Evolutionary conservation across 2,329 filamentous ascomycete species (phyloP).

Genomic region (Pseudogymnoascus sp.): DNA sequence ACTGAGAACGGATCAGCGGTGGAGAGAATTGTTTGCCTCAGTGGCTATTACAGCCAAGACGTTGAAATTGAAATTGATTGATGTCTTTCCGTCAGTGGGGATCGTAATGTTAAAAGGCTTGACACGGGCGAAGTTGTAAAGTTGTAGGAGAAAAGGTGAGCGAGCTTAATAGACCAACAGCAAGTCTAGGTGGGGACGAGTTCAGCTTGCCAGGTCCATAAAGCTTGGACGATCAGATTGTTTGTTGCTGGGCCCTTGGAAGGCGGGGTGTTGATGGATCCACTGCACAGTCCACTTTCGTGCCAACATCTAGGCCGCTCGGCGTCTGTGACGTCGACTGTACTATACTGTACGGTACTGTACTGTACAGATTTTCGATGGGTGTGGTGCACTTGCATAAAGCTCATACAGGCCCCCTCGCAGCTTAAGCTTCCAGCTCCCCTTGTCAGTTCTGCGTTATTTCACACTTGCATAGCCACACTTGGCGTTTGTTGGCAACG

Average conservation of each 20-base stretch:
- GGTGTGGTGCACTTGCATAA: not conserved
- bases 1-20: not conserved
- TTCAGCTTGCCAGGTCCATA: not conserved
- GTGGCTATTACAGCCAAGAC: not conserved
- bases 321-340: not conserved
- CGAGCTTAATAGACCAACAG: not conserved
- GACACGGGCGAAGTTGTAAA: not conserved
- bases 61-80: not conserved
- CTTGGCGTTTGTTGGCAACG: not conserved
- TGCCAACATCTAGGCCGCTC: not conserved
- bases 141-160: not conserved
- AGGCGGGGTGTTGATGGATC: not conserved
- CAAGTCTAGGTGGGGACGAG: not conserved
- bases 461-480: not conserved
- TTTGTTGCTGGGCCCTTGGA: not conserved
- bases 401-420: not conserved
- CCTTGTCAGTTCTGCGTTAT: not conserved
- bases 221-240: constrained; percentile 1
- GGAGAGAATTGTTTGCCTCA: not conserved
- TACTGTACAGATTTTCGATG: not conserved
- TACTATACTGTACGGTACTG: too few relatives aligned
- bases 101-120: not conserved
- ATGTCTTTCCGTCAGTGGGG: not conserved
- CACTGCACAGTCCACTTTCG: not conserved
- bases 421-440: not conserved